These are phyloP conservation scores for Phytophthora sp. DNA, from an alignment of 352 stramenopile genomes.

Conservation along the genomic window DNA sequence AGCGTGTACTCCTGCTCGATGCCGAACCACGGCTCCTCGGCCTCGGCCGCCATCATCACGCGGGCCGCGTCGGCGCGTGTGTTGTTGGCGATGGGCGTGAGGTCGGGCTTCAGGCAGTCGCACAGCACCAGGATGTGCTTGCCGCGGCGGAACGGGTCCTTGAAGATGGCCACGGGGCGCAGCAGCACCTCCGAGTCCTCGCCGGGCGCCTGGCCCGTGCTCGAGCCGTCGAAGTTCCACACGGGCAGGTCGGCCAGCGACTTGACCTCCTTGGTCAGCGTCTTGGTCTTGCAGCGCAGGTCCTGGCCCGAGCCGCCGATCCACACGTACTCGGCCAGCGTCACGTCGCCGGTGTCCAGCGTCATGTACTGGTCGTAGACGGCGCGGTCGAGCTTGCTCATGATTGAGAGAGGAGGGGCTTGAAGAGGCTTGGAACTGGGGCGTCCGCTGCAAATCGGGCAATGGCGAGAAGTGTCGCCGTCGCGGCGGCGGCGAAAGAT, in stretches of 20 bases:
- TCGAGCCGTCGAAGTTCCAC: conserved; percentile 99
- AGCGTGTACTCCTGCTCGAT: conserved; percentile 98
- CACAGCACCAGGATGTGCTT: conserved; percentile 98
- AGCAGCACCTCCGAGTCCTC: conserved; percentile 98
- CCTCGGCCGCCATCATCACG: conserved; percentile 70
- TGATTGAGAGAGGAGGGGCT: background rate
- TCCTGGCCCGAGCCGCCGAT: conserved; percentile 93
- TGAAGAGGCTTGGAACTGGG: conserved; percentile 11
- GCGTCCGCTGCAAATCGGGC: conserved; percentile 5
- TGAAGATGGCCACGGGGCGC: conserved; percentile 93
- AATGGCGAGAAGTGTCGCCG: background rate
- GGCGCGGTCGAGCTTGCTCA: conserved; percentile 84
- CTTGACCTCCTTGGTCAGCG: conserved; percentile 74
- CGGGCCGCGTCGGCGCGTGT: conserved; percentile 79
- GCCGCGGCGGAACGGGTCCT: conserved; percentile 95
- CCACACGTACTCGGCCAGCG: conserved; percentile 96
- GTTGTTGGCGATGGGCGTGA: conserved; percentile 93
- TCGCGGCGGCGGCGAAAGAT: conserved; percentile 1
- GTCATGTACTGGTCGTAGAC: conserved; percentile 86
- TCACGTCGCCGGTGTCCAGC: conserved; percentile 49
- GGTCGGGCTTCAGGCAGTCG: conserved; percentile 96
- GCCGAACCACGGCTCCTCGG: conserved; percentile 92
- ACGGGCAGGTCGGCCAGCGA: conserved; percentile 89
- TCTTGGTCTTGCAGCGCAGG: conserved; percentile 95
- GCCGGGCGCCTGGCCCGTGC: conserved; percentile 96